phyloP scores from a whole-genome alignment of 352 stramenopile genomes.

The Globisporangium radiosum region DNA sequence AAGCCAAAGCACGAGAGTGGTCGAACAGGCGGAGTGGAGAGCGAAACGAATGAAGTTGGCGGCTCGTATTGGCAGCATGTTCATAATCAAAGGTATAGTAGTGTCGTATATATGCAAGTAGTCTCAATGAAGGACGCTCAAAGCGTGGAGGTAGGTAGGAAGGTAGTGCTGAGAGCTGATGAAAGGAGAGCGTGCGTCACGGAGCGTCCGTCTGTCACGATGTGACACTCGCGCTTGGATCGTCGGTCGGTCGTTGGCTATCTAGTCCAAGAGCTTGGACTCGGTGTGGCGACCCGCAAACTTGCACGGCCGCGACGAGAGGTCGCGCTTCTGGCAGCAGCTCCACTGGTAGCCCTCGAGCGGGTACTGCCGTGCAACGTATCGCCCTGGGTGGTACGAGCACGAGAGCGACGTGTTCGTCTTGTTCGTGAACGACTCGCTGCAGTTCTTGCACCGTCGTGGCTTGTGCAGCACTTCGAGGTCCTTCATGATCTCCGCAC shows the following conservation, averaged over 20 bases:
- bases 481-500: slow-evolving; percentile 61
- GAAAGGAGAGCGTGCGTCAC: background rate
- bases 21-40: background rate
- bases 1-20: too few species aligned
- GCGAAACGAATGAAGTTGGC: background rate
- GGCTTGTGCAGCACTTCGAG: slow-evolving; percentile 71
- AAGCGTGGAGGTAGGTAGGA: too few species aligned
- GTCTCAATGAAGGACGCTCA: too few species aligned
- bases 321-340: slow-evolving; percentile 76
- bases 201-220: too few species aligned
- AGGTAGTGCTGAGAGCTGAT: background rate
- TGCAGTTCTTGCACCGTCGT: slow-evolving; percentile 73
- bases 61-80: background rate
- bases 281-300: slow-evolving; percentile 72
- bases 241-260: background rate
- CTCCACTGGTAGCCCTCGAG: slow-evolving; percentile 81
- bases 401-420: slow-evolving; percentile 78
- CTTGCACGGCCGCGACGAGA: slow-evolving; percentile 72
- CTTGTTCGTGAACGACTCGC: slow-evolving; percentile 77
- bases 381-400: slow-evolving; percentile 70
- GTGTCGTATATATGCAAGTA: background rate
- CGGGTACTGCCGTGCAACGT: slow-evolving; percentile 68
- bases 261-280: slow-evolving; percentile 51
- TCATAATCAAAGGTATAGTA: background rate
- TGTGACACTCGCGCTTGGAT: background rate